These are phyloP conservation scores for Kazachstania martiniae DNA, from an alignment of 805 yeast species.

Conservation along the genomic window DNA sequence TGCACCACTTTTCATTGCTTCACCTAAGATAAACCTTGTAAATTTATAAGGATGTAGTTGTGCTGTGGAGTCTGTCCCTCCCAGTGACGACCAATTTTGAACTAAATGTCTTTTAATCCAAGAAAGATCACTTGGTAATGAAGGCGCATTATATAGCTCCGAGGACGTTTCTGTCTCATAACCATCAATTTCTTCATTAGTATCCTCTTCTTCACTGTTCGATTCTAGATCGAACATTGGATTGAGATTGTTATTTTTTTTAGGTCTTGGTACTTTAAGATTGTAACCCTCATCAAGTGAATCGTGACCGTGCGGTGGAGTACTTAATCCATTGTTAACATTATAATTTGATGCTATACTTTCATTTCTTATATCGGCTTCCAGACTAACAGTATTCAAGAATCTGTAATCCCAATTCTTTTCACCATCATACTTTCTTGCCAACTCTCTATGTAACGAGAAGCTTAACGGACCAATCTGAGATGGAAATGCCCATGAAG, in stretches of 20 bases:
- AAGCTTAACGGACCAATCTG: slow-evolving; percentile 86
- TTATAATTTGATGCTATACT: slow-evolving; percentile 2
- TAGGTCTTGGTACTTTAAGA: slow-evolving; percentile 1
- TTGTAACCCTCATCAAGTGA: too few species aligned
- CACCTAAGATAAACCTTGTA: slow-evolving; percentile 70
- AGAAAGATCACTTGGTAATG: slow-evolving; percentile 48
- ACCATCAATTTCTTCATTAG: background rate
- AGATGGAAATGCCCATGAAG: slow-evolving; percentile 95
- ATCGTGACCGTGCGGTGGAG: too few species aligned
- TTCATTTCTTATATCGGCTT: slow-evolving; percentile 54
- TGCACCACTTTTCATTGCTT: slow-evolving; percentile 72
- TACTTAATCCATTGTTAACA: background rate
- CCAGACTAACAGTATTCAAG: slow-evolving; percentile 74
- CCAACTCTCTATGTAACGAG: slow-evolving; percentile 70
- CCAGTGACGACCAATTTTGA: slow-evolving; percentile 65
- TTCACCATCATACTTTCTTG: slow-evolving; percentile 72
- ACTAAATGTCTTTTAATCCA: slow-evolving; percentile 67
- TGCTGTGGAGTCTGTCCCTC: slow-evolving; percentile 82
- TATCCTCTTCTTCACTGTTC: background rate
- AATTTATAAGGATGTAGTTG: slow-evolving; percentile 94
- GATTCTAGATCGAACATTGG: background rate
- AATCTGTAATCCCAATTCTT: slow-evolving; percentile 89
- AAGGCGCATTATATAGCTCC: background rate
- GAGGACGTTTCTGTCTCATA: background rate
- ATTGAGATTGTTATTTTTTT: background rate